phyloP scores from a whole-genome alignment of 768 basidiomycete species.

The Serendipita sp. region DNA sequence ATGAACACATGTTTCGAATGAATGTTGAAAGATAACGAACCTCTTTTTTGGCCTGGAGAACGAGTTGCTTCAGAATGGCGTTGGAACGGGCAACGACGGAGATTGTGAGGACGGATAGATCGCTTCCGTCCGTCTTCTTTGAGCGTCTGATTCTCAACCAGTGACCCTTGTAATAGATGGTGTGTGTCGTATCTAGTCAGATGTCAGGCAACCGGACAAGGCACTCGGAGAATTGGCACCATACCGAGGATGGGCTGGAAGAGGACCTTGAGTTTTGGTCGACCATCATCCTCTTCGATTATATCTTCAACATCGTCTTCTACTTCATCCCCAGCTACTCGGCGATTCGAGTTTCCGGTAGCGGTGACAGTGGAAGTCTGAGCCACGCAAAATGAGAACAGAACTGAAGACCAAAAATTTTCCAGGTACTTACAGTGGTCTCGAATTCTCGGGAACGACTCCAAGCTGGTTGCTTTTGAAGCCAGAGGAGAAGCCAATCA shows the following conservation, averaged over 20 bases:
- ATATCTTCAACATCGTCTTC: constrained; percentile 34
- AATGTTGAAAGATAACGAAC: neutral
- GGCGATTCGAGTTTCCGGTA: neutral
- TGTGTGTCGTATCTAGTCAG: constrained; percentile 55
- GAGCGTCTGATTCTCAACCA: constrained; percentile 63
- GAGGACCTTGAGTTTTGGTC: constrained; percentile 65
- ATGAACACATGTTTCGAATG: neutral
- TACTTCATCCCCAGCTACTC: constrained; percentile 27
- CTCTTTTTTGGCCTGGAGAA: constrained; percentile 70
- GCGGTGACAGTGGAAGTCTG: constrained; percentile 1
- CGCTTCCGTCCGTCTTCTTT: constrained; percentile 49
- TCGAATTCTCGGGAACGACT: constrained; percentile 60
- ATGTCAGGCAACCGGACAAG: neutral
- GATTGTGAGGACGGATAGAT: constrained; percentile 60
- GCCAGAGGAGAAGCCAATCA: constrained; percentile 9
- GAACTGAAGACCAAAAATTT: neutral
- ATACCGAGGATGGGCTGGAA: constrained; percentile 61
- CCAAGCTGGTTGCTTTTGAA: constrained; percentile 6
- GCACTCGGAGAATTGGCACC: neutral
- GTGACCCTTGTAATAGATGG: constrained; percentile 72
- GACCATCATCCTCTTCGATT: constrained; percentile 20
- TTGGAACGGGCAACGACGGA: constrained; percentile 75
- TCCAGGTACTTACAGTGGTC: constrained; percentile 54
- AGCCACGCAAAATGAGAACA: neutral
- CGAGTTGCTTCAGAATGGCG: constrained; percentile 72